Conservation (phyloP, 108 stramenopile genomes). For the Nitzschia palea region DNA sequence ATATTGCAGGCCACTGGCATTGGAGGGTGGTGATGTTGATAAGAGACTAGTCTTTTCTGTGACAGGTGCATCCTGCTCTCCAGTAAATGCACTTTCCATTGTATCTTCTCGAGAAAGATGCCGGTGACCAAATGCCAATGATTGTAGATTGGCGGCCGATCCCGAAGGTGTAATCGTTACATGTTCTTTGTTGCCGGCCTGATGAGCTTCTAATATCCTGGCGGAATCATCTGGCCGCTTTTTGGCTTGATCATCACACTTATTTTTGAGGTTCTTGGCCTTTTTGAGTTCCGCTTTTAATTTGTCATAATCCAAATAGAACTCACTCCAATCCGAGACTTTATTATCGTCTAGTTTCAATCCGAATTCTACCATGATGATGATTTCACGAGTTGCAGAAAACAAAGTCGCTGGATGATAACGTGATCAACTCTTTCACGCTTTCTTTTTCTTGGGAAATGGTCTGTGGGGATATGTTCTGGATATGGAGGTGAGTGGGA, state of each 20-base stretch:
- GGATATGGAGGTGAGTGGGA: too few species aligned
- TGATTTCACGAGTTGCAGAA: too few species aligned
- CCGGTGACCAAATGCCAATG: too few species aligned
- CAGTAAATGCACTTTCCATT: too few species aligned
- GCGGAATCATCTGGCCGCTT: constrained; percentile 44
- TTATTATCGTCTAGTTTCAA: constrained; percentile 90
- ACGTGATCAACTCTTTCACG: too few species aligned
- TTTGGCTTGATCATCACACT: constrained; percentile 49
- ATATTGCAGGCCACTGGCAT: neutral
- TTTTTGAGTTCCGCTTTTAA: constrained; percentile 59
- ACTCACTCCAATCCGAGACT: constrained; percentile 72
- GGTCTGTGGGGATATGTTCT: too few species aligned
- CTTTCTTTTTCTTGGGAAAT: too few species aligned
- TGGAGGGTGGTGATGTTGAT: neutral
- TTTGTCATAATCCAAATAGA: constrained; percentile 79
- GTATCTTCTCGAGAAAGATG: too few species aligned
- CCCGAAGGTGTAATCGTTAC: constrained; percentile 4
- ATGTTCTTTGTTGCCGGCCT: constrained; percentile 1
- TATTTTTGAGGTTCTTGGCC: constrained; percentile 43
- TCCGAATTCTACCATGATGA: constrained; percentile 81
- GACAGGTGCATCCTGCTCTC: neutral
- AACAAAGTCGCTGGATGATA: too few species aligned
- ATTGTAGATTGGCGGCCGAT: neutral
- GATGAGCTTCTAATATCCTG: constrained; percentile 22
- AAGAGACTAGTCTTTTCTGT: neutral